Percentiles rank a stretch among this genome's conserved stretches.
Conservation (phyloP, 345 rosid species). For the Eucalyptus cladocalyx region DNA sequence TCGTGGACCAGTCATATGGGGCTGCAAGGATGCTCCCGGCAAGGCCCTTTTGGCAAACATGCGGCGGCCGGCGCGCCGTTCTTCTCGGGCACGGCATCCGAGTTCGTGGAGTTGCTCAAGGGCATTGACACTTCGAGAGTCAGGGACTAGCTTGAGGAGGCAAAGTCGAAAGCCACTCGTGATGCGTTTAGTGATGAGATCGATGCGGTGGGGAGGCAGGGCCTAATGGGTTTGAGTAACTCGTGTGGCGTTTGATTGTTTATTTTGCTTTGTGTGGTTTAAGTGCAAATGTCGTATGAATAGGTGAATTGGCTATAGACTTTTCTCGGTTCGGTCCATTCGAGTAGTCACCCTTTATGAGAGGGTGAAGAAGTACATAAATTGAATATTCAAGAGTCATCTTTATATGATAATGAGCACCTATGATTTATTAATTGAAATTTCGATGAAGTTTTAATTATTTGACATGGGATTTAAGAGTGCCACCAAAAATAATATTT, state of each 20-base stretch:
- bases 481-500: fast-evolving
- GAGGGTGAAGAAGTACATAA: fast-evolving
- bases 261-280: not conserved
- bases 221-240: not conserved
- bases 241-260: not conserved
- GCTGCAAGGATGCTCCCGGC: not conserved
- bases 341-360: fast-evolving
- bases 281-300: not conserved
- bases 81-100: conserved; percentile 74
- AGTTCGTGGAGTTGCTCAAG: conserved; percentile 76
- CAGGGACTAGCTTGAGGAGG: conserved; percentile 73
- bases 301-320: not conserved
- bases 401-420: not conserved
- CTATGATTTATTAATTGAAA: not conserved
- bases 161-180: conserved; percentile 71
- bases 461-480: fast-evolving
- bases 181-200: conserved; percentile 87
- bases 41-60: not conserved
- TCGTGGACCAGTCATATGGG: not conserved
- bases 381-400: not conserved
- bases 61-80: conserved; percentile 19
- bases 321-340: fast-evolving
- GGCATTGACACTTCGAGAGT: conserved; percentile 93
- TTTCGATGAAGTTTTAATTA: not conserved
- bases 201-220: conserved; percentile 52